A percentile compares a stretch with the other conserved stretches of the same genome.
Conservation (phyloP, 2,329 filamentous ascomycete genomes). For the Diaporthe nobilis region DNA sequence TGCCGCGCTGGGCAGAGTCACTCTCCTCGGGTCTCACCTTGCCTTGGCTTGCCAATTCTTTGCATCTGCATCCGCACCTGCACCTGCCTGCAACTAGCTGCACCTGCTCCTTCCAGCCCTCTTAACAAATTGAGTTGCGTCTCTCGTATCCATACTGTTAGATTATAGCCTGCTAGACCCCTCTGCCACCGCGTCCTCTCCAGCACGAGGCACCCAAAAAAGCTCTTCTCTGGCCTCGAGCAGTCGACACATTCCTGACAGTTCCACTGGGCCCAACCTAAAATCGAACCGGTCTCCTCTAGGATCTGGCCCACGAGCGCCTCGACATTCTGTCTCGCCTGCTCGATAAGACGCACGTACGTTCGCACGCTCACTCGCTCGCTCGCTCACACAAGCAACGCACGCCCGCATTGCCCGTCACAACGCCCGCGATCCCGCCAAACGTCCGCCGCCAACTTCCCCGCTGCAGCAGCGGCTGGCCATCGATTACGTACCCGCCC, state of each 20-base stretch:
- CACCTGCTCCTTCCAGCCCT: conserved; percentile 27
- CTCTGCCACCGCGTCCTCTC: not conserved
- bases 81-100: conserved; percentile 5
- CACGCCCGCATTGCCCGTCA: not conserved
- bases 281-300: conserved; percentile 24
- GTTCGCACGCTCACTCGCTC: not conserved
- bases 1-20: conserved; percentile 23
- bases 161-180: conserved; percentile 18
- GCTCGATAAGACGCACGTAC: conserved; percentile 18
- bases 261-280: conserved; percentile 18
- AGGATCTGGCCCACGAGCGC: conserved; percentile 12
- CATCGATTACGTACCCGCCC: conserved; percentile 31
- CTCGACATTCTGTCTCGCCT: conserved; percentile 21
- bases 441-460: conserved; percentile 23
- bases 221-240: conserved; percentile 18
- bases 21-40: conserved; percentile 29
- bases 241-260: conserved; percentile 25
- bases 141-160: conserved; percentile 30
- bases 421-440: conserved; percentile 18
- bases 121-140: conserved; percentile 29
- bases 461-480: conserved; percentile 20
- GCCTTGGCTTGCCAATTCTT: conserved; percentile 26
- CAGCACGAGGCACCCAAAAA: conserved; percentile 26
- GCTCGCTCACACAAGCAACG: not conserved
- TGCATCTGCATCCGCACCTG: conserved; percentile 15